phyloP scores from a whole-genome alignment of 2,329 filamentous ascomycete genomes.

The Venturia pyrina region DNA sequence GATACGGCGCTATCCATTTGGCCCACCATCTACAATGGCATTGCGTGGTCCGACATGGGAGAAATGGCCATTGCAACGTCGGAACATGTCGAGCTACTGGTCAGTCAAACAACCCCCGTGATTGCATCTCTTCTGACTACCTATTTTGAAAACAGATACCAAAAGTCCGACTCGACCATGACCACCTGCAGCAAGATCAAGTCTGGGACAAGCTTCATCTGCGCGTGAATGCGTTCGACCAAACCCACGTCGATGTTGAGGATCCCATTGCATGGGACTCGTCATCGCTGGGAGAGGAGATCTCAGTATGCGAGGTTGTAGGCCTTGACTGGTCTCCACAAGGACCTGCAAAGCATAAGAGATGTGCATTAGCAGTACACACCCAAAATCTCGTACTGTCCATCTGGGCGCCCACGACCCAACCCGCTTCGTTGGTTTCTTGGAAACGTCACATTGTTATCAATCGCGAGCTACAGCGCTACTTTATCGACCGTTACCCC shows the following conservation, averaged over 20 bases:
- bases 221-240: conserved; percentile 42
- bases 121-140: conserved; percentile 14
- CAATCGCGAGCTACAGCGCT: conserved; percentile 36
- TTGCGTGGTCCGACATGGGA: conserved; percentile 51
- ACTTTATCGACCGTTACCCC: conserved; percentile 21
- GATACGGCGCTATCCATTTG: not conserved
- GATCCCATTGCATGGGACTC: conserved; percentile 35
- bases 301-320: conserved; percentile 42
- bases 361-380: conserved; percentile 45
- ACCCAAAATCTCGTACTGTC: conserved; percentile 48
- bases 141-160: conserved; percentile 20
- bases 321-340: conserved; percentile 46
- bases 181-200: conserved; percentile 23
- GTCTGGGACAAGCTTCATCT: conserved; percentile 28
- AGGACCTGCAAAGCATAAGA: conserved; percentile 43
- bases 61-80: conserved; percentile 47
- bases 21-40: conserved; percentile 1
- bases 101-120: conserved; percentile 17
- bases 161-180: conserved; percentile 22
- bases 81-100: conserved; percentile 44
- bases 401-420: conserved; percentile 40
- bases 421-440: conserved; percentile 28
- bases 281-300: conserved; percentile 50
- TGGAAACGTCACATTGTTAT: conserved; percentile 46
- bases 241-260: conserved; percentile 36